These are phyloP conservation scores for Geotrichum ghanense DNA, from an alignment of 805 yeast species.

Conservation along the genomic window DNA sequence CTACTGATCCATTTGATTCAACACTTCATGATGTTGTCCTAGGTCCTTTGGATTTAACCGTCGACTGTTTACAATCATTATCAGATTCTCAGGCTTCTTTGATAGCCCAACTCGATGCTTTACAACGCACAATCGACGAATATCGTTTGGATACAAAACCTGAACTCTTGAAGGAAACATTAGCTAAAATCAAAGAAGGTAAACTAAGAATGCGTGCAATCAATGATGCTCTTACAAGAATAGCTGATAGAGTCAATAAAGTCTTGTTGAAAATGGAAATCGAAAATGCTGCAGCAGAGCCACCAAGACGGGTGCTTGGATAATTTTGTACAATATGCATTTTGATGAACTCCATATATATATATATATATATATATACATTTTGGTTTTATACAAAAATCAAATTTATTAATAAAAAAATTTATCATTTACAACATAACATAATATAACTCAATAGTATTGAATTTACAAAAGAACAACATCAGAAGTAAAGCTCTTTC, in stretches of 20 bases:
- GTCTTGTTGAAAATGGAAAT: not conserved
- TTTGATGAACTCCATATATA: no score
- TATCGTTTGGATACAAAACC: conserved; percentile 8
- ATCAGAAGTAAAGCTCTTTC: conserved; percentile 5
- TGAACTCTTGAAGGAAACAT: conserved; percentile 6
- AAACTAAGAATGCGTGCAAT: conserved; percentile 8
- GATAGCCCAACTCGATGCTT: conserved; percentile 13
- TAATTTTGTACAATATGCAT: not conserved
- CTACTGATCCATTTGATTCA: conserved; percentile 12
- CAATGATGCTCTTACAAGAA: conserved; percentile 8
- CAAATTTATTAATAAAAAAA: no score
- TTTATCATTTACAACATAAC: no score
- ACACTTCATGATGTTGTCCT: conserved; percentile 6
- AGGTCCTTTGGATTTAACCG: conserved; percentile 12
- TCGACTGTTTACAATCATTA: conserved; percentile 13
- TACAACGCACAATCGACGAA: conserved; percentile 7
- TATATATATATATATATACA: no score
- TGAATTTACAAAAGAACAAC: conserved; percentile 3
- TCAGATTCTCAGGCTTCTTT: conserved; percentile 17
- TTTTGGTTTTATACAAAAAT: no score
- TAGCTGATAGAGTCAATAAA: conserved; percentile 10
- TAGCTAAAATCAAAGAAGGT: conserved; percentile 5
- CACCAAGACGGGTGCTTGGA: conserved; percentile 2
- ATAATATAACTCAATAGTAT: no score
- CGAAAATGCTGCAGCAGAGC: not conserved